These are phyloP conservation scores for Cordyceps tenuipes DNA, from an alignment of 2,329 filamentous ascomycete genomes.

Conservation along the genomic window DNA sequence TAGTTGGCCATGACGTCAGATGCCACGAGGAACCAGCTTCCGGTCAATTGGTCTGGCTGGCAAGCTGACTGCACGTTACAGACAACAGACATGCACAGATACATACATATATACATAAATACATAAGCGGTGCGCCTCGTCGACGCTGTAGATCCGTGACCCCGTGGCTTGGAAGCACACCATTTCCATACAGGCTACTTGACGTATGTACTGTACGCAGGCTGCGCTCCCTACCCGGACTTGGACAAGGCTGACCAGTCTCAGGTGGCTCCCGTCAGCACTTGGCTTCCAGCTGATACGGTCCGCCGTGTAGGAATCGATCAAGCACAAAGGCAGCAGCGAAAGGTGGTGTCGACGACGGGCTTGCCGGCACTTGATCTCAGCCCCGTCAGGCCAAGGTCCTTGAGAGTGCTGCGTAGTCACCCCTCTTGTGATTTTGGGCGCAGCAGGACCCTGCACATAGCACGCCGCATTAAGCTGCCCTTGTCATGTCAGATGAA, in stretches of 20 bases:
- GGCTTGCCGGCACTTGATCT: not conserved
- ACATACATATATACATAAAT: not conserved
- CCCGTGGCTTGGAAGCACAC: not conserved
- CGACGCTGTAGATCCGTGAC: not conserved
- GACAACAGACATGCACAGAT: no score
- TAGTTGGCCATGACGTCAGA: not conserved
- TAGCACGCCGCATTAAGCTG: not conserved
- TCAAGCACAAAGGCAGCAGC: not conserved
- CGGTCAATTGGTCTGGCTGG: not conserved
- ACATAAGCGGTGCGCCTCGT: not conserved
- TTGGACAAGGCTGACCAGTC: not conserved
- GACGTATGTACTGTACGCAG: not conserved
- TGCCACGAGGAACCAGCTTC: not conserved
- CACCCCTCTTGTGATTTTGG: not conserved
- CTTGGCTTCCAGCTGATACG: not conserved
- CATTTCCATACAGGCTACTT: not conserved
- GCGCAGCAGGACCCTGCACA: not conserved
- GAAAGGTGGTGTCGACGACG: not conserved
- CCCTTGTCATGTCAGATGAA: not conserved
- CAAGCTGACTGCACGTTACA: not conserved
- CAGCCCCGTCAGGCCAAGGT: not conserved
- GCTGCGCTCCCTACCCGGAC: not conserved
- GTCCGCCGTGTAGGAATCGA: not conserved
- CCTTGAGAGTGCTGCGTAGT: not conserved
- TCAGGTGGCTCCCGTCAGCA: not conserved